These are phyloP conservation scores for Metarhizium anisopliae DNA, from an alignment of 2,329 filamentous ascomycete species.

Conservation along the genomic window DNA sequence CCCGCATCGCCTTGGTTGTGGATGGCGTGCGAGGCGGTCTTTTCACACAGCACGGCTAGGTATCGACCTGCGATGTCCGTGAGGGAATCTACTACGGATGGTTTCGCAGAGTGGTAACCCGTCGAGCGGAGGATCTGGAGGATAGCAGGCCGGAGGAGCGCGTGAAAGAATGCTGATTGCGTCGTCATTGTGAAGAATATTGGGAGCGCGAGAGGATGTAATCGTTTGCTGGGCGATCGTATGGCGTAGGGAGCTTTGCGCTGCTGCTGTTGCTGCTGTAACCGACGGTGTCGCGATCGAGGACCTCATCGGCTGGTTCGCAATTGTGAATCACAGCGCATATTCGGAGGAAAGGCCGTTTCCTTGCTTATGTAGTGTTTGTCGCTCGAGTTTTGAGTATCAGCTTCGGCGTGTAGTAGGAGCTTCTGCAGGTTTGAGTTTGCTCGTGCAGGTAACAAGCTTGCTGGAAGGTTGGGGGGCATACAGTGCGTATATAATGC, in stretches of 20 bases:
- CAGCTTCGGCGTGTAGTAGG: neutral
- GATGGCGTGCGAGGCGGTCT: constrained; percentile 61
- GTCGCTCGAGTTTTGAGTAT: neutral
- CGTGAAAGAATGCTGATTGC: constrained; percentile 49
- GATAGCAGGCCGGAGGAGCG: constrained; percentile 76
- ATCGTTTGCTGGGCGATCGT: neutral
- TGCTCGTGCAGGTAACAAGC: neutral
- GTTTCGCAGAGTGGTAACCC: constrained; percentile 76
- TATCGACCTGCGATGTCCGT: constrained; percentile 81
- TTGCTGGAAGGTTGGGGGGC: too few relatives aligned
- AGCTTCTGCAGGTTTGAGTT: neutral
- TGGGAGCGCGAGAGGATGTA: neutral
- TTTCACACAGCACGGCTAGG: constrained; percentile 62
- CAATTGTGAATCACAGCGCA: constrained; percentile 17
- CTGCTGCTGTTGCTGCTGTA: constrained; percentile 11
- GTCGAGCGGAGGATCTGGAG: constrained; percentile 87
- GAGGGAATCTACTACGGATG: constrained; percentile 78
- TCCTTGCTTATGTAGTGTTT: neutral
- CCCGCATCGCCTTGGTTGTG: constrained; percentile 53
- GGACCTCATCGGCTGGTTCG: constrained; percentile 22
- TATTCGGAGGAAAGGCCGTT: constrained; percentile 10
- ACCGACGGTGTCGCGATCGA: constrained; percentile 17
- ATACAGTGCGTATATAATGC: neutral
- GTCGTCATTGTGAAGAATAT: constrained; percentile 30
- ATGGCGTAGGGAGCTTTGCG: neutral